These are phyloP conservation scores for Fomitopsis palustris DNA, from an alignment of 1,284 basidiomycete genomes.

Conservation along the genomic window DNA sequence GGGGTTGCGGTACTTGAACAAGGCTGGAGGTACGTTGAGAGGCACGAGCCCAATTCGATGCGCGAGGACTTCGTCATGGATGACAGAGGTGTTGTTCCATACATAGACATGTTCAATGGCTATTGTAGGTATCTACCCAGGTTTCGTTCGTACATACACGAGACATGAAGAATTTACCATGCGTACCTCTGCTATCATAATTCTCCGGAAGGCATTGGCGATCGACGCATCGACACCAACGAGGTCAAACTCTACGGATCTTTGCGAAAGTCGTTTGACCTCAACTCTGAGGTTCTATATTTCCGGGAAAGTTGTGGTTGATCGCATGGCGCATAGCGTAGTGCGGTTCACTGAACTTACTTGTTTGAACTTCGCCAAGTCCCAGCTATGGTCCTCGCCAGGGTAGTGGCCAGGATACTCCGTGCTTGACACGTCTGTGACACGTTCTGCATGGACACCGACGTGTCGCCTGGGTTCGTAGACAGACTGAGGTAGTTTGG, in stretches of 20 bases:
- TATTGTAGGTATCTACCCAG: constrained; percentile 78
- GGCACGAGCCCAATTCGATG: constrained; percentile 92
- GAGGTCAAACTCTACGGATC: constrained; percentile 91
- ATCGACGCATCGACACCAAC: constrained; percentile 96
- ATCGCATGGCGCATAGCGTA: background rate
- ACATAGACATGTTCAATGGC: constrained; percentile 94
- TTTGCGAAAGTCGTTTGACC: constrained; percentile 75
- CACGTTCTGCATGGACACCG: constrained; percentile 65
- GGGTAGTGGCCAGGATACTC: constrained; percentile 89
- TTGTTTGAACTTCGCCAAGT: constrained; percentile 70
- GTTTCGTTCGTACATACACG: background rate
- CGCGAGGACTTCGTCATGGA: constrained; percentile 92
- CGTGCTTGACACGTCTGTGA: constrained; percentile 78
- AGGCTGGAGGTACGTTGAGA: constrained; percentile 80
- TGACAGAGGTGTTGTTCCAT: constrained; percentile 94
- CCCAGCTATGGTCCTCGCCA: constrained; percentile 82
- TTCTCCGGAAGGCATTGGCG: constrained; percentile 91
- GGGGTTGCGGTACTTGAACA: constrained; percentile 37
- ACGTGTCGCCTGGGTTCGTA: constrained; percentile 45
- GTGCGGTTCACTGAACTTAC: constrained; percentile 46
- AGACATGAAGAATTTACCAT: background rate
- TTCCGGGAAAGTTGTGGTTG: background rate
- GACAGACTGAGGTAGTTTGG: constrained; percentile 23
- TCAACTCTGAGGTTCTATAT: constrained; percentile 68
- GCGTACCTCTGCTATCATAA: constrained; percentile 89